Evolutionary conservation across 768 basidiomycete genomes (phyloP), one percentile per base, ranked within the genome.

Genomic region (Imleria badia): DNA sequence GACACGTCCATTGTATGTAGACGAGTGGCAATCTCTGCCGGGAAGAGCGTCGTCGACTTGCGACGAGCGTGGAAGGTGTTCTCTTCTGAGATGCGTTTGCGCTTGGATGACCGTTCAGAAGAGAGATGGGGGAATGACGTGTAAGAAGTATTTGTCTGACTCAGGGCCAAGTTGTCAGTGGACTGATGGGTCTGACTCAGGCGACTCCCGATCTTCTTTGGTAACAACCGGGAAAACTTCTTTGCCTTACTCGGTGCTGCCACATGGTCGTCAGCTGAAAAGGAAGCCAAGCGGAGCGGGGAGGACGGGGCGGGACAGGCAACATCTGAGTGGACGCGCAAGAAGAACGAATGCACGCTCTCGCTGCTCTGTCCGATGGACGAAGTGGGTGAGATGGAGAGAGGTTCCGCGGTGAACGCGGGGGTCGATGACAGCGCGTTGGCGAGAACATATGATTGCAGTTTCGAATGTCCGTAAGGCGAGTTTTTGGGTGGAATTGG

Each of bases 61-160:
- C 71, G 69, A 49, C 71, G 70, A 17, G 70, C 61, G 52, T 72
- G 71, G 31, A 71, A 71, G 2, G 66, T 73, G 58, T 72, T 71
- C 61, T 66, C 64, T 49, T 70, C 67, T 40, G 64, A 63, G 36
- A 59, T 17, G 51, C 58, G 62, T 45, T 64, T 71, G 38, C 60
- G 44, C 30, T 60, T 70, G 41, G 63, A 47, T 29, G 66, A 30
- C 13, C 65, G 67, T 51, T 67, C 69, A 13, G 42, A 42, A 22
- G 63, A 44, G 31, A 46, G 60, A 44, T 52, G 65, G 29, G 62
- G 66, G 35, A 71, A 69, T 51, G 64, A 67, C 26, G 64, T 58
- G 54, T 60, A 55, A 40, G 66, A 73, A 33, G 60, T 19, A 54
- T 62, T 67, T 45, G 62, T 52, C 19, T 56, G 63, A 51, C 54